Percentiles rank a stretch among this genome's conserved stretches.
phyloP scores from a whole-genome alignment of 2,329 filamentous ascomycete genomes.

The Zelopaecilomyces penicillatus region DNA sequence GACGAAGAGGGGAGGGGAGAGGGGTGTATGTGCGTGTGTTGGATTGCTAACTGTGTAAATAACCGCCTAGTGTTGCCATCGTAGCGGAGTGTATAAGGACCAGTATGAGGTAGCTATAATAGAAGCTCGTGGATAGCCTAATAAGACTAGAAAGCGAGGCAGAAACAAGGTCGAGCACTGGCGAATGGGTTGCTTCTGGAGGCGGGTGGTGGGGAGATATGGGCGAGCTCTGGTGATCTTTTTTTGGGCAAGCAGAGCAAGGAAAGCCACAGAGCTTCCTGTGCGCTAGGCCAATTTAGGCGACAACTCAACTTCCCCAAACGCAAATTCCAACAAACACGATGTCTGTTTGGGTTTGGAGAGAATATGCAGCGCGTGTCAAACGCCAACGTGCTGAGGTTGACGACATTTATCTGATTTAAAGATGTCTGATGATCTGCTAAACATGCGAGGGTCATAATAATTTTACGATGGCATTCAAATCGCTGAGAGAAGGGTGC shows the following conservation, averaged over 20 bases:
- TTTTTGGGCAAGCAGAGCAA: constrained; percentile 2
- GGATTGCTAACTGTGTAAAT: constrained; percentile 32
- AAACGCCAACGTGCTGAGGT: too few relatives aligned
- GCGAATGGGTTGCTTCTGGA: neutral
- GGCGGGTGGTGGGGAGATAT: neutral
- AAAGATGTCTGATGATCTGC: too few relatives aligned
- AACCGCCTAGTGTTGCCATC: constrained; percentile 38
- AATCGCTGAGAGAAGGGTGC: too few relatives aligned
- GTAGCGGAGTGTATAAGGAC: constrained; percentile 3
- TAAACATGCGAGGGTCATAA: too few relatives aligned
- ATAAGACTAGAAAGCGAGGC: too few relatives aligned
- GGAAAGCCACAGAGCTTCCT: neutral
- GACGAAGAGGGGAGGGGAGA: neutral
- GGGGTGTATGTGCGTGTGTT: too few relatives aligned
- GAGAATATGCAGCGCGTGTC: too few relatives aligned
- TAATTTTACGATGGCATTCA: too few relatives aligned
- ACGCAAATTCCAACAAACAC: too few relatives aligned
- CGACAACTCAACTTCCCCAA: neutral
- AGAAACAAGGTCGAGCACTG: neutral
- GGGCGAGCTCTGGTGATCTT: constrained; percentile 1
- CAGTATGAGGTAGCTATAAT: neutral
- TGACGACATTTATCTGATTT: too few relatives aligned
- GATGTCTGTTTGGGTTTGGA: too few relatives aligned
- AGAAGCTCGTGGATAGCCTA: neutral
- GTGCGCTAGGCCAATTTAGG: constrained; percentile 9